Base-by-base conservation (phyloP, 208 protist genomes). In the Crithidia acanthocephali region DNA sequence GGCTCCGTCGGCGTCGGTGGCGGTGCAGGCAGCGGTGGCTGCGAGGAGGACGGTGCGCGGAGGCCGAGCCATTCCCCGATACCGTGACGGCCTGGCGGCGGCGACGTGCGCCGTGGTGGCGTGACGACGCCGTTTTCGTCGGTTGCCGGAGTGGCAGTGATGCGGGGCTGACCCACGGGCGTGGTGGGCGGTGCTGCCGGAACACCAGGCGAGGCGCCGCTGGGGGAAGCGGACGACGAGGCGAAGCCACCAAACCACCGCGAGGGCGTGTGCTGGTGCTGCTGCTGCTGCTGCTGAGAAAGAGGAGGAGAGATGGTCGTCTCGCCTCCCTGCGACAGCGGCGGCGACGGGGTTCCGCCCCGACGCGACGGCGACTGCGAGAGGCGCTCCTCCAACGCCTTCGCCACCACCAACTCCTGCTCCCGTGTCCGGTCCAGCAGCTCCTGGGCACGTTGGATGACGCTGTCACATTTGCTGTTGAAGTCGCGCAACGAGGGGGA, bases 381-480 rank as follows among this genome's bases (percentile, higher is more conserved):
- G 47, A 74, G 52, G 23, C 83, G 79, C 42, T 78, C 67, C 70
- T 84, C 72, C 20, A 92, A 74, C 20, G 72, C 76, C 25, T 44
- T 64, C 23, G 59, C 57, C 47, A 78, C 71, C 27, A 48, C 15
- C 44, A 64, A 37, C 71, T 84, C 74, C 64, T 87, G 79, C 33
- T 76, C 68, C 9, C 55, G 67, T 20, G 83, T 70, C 8, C 74
- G 61, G 42, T 85, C 75, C 9, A 93, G 80, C 50, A 93, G 66
- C 32, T 71, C 64, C 42, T 88, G 64, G 0, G 84, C 88, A 20
- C 85, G 85, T 55, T 79, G 61, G 10, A 88, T 64, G 37, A 85
- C 83, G 16, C 63, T 71, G 68, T 88, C 83, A 27, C 87, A 93
- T 37, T 78, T 56, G 4, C 44, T 55, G 2, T 60, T 57, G 33